These are phyloP conservation scores for Trichoderma semiorbis DNA, from an alignment of 2,329 filamentous ascomycete genomes.

Conservation along the genomic window DNA sequence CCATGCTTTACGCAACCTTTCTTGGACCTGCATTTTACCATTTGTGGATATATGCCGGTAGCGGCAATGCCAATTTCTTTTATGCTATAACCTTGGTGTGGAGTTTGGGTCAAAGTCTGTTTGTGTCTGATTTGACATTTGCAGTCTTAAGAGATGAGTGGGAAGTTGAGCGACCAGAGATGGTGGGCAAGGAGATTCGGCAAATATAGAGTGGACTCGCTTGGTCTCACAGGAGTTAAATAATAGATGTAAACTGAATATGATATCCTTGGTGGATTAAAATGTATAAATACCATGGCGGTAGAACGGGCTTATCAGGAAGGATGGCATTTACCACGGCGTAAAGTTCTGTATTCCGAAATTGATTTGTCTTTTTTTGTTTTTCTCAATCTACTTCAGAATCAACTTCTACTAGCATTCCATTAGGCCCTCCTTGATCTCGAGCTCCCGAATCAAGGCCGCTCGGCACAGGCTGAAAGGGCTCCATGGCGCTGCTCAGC, in stretches of 20 bases:
- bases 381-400: conserved; percentile 33
- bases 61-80: conserved; percentile 98
- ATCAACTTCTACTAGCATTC: conserved; percentile 34
- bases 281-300: background rate
- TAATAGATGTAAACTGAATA: background rate
- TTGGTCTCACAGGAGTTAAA: background rate
- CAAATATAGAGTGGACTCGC: conserved; percentile 60
- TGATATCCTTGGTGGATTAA: background rate
- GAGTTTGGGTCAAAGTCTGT: conserved; percentile 82
- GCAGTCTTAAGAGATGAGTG: conserved; percentile 88
- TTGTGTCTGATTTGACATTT: conserved; percentile 85
- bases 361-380: background rate
- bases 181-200: conserved; percentile 81
- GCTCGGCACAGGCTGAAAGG: conserved; percentile 22
- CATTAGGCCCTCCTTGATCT: conserved; percentile 12
- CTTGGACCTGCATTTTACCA: conserved; percentile 95
- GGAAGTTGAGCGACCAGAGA: conserved; percentile 87
- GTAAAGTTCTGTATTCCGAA: background rate
- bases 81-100: conserved; percentile 99
- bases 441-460: conserved; percentile 4
- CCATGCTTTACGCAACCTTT: conserved; percentile 81
- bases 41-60: conserved; percentile 96
- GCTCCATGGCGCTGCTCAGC: conserved; percentile 36
- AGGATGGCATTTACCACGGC: background rate
- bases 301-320: background rate